Base-by-base conservation (phyloP, 2,329 filamentous ascomycete genomes). In the Albifimbria verrucaria region DNA sequence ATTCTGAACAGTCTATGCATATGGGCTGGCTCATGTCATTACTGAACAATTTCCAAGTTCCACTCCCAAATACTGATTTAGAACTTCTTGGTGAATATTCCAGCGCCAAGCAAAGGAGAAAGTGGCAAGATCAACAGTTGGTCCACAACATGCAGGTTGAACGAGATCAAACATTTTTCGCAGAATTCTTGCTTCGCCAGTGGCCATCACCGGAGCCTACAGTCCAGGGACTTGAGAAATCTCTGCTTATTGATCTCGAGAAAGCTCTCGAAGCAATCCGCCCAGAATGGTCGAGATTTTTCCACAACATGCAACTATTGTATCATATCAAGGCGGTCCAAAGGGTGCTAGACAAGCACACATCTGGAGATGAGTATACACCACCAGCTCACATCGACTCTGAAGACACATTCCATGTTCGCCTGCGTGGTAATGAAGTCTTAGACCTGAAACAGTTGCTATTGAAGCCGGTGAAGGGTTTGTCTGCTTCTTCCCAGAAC, bases 171-270 rank as follows among this genome's bases (percentile, higher is more conserved):
- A 59, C 59, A 20, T 49, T 48, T 15, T 55, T 65, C 9, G 56
- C 55, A 3, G 59, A 60, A 11, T 57, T 63, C 24, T 53, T 65
- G 4, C 39, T 65, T 9, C 42, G 21, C 2, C 62, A 65, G 45
- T 65, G 62, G 62, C 62, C 62, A 15, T 63, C 62, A 22, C 9
- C 61, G 2, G 58, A 65, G 18, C 62, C 62, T 3, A 62, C 20
- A 49, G 45, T 55, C 7, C 17, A 42, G 9, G 58, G 53, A 2
- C 23, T 65, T 2, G 36, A 55, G 7, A 36, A 43, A 7, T 46
- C 55, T 18, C 22, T 63, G 2, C 43, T 65, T 25, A 47, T 65
- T n/a, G 62, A 65, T 5, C 52, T 65, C 2, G 56, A 51, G 7
- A 45, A 53, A 23, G 62, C 61, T 5, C 43, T 65, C 48, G 57